phyloP scores from a whole-genome alignment of 441 rosid genomes.

The Populus hybrid region DNA sequence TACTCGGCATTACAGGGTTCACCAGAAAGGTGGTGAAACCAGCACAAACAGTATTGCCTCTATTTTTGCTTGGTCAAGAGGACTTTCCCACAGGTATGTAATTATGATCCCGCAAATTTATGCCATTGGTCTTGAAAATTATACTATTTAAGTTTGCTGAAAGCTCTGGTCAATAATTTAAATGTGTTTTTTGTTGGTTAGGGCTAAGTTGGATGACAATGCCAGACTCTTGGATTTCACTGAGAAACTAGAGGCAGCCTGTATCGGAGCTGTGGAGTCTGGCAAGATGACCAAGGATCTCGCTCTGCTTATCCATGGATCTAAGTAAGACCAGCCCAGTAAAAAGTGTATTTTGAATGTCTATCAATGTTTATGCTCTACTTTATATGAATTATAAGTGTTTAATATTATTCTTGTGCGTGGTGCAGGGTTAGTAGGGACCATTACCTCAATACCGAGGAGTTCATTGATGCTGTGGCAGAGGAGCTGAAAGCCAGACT shows the following conservation, averaged over 20 bases:
- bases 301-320: conserved; percentile 75
- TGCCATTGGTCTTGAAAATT: neutral
- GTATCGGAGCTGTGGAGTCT: conserved; percentile 69
- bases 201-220: conserved; percentile 84
- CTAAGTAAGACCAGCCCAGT: conserved; percentile 43
- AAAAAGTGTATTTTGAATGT: neutral
- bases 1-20: conserved; percentile 84
- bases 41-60: conserved; percentile 96
- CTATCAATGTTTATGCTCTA: neutral
- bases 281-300: conserved; percentile 98
- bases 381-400: neutral
- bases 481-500: conserved; percentile 56
- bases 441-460: conserved; percentile 74
- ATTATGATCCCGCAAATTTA: neutral
- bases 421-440: conserved; percentile 54
- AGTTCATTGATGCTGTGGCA: conserved; percentile 86
- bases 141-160: neutral
- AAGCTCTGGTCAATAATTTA: neutral
- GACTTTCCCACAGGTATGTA: conserved; percentile 78
- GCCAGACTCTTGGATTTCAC: conserved; percentile 62
- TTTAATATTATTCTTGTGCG: neutral
- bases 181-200: conserved; percentile 20
- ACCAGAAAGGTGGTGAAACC: conserved; percentile 90
- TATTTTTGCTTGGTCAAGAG: conserved; percentile 89
- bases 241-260: conserved; percentile 80